Percentiles rank a stretch among this genome's conserved stretches.
phyloP scores from a whole-genome alignment of 2,329 filamentous ascomycete species.

The Cordyceps fumosorosea region DNA sequence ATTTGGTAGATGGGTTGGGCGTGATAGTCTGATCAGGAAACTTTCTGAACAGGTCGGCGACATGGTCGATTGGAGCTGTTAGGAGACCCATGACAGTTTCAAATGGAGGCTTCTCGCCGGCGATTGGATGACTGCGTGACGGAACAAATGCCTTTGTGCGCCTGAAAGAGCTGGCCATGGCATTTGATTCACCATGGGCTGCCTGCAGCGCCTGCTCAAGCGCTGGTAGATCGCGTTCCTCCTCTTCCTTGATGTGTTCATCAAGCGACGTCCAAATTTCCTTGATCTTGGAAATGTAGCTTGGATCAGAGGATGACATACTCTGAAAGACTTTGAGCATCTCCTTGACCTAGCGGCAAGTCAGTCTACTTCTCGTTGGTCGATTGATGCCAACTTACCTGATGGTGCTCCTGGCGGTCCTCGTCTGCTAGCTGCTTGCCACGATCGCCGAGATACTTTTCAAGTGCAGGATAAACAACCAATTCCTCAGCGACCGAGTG shows the following conservation, averaged over 20 bases:
- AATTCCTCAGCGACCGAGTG: slow-evolving; percentile 43
- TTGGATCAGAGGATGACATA: slow-evolving; percentile 30
- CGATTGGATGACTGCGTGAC: slow-evolving; percentile 43
- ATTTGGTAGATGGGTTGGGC: slow-evolving; percentile 8
- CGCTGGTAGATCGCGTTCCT: slow-evolving; percentile 39
- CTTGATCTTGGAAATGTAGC: slow-evolving; percentile 38
- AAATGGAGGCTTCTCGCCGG: slow-evolving; percentile 46
- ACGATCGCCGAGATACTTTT: slow-evolving; percentile 36
- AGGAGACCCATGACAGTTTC: slow-evolving; percentile 49
- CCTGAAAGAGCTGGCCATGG: slow-evolving; percentile 36
- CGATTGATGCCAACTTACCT: slow-evolving; percentile 22
- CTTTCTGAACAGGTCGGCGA: slow-evolving; percentile 48
- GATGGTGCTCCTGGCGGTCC: slow-evolving; percentile 41
- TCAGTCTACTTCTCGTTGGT: neutral
- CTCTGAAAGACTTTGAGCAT: slow-evolving; percentile 43
- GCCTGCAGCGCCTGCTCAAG: slow-evolving; percentile 37
- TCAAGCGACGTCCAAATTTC: slow-evolving; percentile 36
- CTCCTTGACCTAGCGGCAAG: slow-evolving; percentile 40
- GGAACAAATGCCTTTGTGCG: slow-evolving; percentile 50
- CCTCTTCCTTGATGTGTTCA: slow-evolving; percentile 45
- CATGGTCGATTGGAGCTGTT: slow-evolving; percentile 48
- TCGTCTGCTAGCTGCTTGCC: slow-evolving; percentile 39
- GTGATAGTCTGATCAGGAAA: slow-evolving; percentile 36
- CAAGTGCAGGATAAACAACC: slow-evolving; percentile 48
- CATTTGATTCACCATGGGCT: slow-evolving; percentile 25